phyloP scores from a whole-genome alignment of 73 alveolate species.

The Tetrahymena elliotti region DNA sequence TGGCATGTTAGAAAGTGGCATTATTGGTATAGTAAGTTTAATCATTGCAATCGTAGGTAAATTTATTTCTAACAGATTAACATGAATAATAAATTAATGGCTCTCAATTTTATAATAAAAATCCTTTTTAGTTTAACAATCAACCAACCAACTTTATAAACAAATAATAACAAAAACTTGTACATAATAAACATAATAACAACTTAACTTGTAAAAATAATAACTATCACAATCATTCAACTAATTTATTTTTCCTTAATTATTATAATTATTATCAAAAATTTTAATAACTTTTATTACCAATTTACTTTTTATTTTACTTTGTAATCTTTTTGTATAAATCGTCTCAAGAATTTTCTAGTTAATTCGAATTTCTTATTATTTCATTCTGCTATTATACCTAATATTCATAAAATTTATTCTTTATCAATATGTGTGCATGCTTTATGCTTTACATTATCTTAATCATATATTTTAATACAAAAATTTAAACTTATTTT shows the following conservation, averaged over 20 bases:
- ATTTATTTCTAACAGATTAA: background rate
- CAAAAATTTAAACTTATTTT: too few relatives aligned
- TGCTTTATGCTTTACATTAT: too few relatives aligned
- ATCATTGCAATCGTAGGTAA: background rate
- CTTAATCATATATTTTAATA: too few relatives aligned
- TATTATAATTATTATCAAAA: too few relatives aligned
- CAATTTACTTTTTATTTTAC: background rate
- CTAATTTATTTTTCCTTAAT: background rate
- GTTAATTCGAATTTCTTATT: too few relatives aligned
- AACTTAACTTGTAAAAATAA: background rate
- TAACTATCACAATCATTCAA: background rate
- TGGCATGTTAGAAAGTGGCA: background rate
- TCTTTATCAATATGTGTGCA: too few relatives aligned
- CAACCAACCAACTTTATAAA: background rate
- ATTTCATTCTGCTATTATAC: too few relatives aligned
- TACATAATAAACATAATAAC: background rate
- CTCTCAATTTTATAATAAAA: too few relatives aligned
- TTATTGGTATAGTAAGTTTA: background rate
- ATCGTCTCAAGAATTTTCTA: background rate
- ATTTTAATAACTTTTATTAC: background rate
- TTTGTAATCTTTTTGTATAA: too few relatives aligned
- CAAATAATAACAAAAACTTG: background rate
- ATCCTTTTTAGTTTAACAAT: too few relatives aligned
- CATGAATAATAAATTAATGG: background rate
- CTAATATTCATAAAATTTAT: background rate